Evolutionary conservation across 106 monocot genomes (phyloP).

Genomic region (Xerophyta viscosa): DNA sequence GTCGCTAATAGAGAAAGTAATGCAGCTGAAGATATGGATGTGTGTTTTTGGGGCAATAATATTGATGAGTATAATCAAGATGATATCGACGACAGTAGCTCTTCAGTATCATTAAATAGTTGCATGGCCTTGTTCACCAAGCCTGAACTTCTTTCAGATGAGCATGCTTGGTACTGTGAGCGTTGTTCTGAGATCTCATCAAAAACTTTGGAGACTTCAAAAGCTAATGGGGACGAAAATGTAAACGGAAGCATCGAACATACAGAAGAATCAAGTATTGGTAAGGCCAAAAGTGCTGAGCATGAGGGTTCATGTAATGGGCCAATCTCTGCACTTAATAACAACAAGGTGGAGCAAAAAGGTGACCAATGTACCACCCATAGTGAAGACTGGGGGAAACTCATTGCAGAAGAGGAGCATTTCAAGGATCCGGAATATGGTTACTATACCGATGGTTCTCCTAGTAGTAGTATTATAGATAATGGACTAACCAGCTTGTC

Average conservation of each 20-base stretch:
- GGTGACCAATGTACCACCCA: conserved; percentile 6
- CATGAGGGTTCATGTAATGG: too few relatives aligned
- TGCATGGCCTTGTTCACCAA: conserved; percentile 84
- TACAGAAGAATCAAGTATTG: too few relatives aligned
- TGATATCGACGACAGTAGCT: conserved; percentile 67
- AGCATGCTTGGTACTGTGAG: conserved; percentile 93
- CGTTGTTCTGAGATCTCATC: conserved; percentile 50
- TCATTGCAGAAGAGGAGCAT: neutral
- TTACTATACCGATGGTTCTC: conserved; percentile 25
- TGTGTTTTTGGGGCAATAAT: conserved; percentile 34
- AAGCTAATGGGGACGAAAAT: conserved; percentile 2
- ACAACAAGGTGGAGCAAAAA: too few relatives aligned
- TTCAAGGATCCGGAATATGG: conserved; percentile 15
- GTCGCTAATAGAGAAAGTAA: conserved; percentile 18
- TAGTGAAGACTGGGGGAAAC: conserved; percentile 4
- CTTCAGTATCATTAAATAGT: conserved; percentile 68
- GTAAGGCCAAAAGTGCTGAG: too few relatives aligned
- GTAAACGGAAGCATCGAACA: conserved; percentile 5
- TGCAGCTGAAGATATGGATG: conserved; percentile 35
- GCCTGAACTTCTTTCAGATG: conserved; percentile 64
- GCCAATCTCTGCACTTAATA: too few relatives aligned
- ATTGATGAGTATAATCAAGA: conserved; percentile 44
- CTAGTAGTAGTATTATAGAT: conserved; percentile 3
- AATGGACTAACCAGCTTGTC: conserved; percentile 6
- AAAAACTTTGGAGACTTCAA: conserved; percentile 7